Conservation (phyloP, 352 stramenopile genomes). For the Discostella stelligera region DNA sequence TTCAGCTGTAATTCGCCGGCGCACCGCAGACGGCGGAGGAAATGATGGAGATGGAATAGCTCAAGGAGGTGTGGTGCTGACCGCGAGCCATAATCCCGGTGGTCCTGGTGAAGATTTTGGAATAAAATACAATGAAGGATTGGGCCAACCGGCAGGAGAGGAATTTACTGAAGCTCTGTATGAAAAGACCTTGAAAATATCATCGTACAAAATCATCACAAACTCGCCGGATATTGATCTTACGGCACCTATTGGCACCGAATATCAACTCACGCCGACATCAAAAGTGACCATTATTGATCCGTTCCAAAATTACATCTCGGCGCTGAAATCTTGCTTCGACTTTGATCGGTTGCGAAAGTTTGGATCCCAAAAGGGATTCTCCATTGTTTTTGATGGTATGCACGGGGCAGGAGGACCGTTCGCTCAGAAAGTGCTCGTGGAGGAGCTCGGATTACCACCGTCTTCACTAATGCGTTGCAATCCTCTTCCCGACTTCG, state of each 20-base stretch:
- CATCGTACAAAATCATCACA: conserved; percentile 74
- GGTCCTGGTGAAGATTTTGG: conserved; percentile 96
- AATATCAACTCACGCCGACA: conserved; percentile 70
- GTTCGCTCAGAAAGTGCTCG: conserved; percentile 93
- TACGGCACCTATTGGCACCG: conserved; percentile 63
- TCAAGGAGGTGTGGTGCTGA: conserved; percentile 95
- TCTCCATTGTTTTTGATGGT: conserved; percentile 92
- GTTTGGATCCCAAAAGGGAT: conserved; percentile 89
- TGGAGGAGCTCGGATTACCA: conserved; percentile 91
- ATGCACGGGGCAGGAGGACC: conserved; percentile 97
- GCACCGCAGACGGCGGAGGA: conserved; percentile 19
- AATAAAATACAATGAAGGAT: conserved; percentile 97
- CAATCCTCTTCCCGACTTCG: conserved; percentile 90
- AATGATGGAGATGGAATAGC: conserved; percentile 87
- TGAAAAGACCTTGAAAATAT: conserved; percentile 85
- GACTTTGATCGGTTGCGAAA: conserved; percentile 93
- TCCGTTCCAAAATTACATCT: conserved; percentile 93
- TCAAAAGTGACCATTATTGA: conserved; percentile 98
- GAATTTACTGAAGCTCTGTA: conserved; percentile 94
- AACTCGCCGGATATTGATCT: conserved; percentile 79
- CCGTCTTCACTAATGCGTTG: conserved; percentile 76
- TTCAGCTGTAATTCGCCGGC: conserved; percentile 92
- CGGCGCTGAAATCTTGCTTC: conserved; percentile 94
- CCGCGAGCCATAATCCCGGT: conserved; percentile 97
- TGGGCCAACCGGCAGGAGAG: conserved; percentile 94